A percentile compares a stretch with the other conserved stretches of the same genome.
Conservation (phyloP, 1,139 yeast species). For the Kodamaea alishanica region DNA sequence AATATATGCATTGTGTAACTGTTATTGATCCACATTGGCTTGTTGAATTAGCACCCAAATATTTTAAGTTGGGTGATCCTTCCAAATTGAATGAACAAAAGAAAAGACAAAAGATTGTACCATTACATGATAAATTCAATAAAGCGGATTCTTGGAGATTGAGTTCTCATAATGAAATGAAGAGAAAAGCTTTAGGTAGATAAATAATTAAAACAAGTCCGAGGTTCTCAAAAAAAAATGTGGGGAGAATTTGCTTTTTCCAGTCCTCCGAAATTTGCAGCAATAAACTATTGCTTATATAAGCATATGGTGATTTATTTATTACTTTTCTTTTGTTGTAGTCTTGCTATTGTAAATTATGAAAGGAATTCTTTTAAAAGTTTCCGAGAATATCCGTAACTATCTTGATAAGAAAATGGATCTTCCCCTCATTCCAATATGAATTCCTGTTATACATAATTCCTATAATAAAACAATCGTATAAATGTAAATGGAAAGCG, state of each 20-base stretch:
- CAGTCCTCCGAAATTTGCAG: not conserved
- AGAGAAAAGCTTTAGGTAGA: slow-evolving; percentile 28
- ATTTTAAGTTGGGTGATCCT: slow-evolving; percentile 62
- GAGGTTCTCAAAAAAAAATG: slow-evolving; percentile 6
- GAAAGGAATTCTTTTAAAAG: too few species aligned
- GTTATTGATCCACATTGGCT: slow-evolving; percentile 84
- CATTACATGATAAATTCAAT: slow-evolving; percentile 56
- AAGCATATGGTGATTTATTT: too few species aligned
- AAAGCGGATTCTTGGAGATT: slow-evolving; percentile 46
- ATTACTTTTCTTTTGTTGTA: too few species aligned
- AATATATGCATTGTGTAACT: slow-evolving; percentile 88
- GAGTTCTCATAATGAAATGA: slow-evolving; percentile 34
- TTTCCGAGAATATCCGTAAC: too few species aligned
- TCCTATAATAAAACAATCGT: not conserved
- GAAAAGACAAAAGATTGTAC: slow-evolving; percentile 39
- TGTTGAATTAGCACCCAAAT: slow-evolving; percentile 80
- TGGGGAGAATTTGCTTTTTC: not conserved
- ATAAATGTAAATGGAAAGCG: not conserved
- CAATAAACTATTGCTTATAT: not conserved
- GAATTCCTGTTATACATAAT: too few species aligned
- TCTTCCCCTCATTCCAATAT: too few species aligned
- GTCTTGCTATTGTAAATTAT: too few species aligned
- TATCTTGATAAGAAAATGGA: too few species aligned
- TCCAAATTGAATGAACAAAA: slow-evolving; percentile 27
- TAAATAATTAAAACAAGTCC: not conserved